phyloP scores from a whole-genome alignment of 176 grass and related monocot species.

The Tuctoria greenei region DNA sequence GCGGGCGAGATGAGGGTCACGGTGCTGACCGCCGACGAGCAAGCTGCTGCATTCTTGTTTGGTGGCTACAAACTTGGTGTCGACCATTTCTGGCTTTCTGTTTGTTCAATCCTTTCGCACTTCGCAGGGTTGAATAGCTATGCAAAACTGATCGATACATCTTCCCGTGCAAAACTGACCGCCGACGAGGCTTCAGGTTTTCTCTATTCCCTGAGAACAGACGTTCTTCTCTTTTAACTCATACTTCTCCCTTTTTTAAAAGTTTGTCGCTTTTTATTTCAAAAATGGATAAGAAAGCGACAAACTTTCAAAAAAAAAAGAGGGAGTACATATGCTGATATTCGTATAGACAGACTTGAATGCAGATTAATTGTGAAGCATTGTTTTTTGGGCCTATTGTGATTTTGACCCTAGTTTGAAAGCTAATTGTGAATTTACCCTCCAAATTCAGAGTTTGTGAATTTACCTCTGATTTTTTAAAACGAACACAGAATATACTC shows the following conservation, averaged over 20 bases:
- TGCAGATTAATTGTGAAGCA: slow-evolving; percentile 15
- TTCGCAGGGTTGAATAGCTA: slow-evolving; percentile 31
- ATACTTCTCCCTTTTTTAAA: too few relatives aligned
- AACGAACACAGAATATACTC: too few relatives aligned
- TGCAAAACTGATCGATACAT: slow-evolving; percentile 21
- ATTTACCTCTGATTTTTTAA: too few relatives aligned
- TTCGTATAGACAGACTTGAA: neutral
- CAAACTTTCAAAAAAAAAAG: too few relatives aligned
- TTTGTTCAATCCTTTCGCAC: slow-evolving; percentile 4
- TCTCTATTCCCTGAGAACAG: slow-evolving; percentile 4
- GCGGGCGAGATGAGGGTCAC: slow-evolving; percentile 83
- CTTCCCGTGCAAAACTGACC: neutral
- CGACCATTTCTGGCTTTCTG: neutral
- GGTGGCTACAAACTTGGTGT: slow-evolving; percentile 50
- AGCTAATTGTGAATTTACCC: too few relatives aligned
- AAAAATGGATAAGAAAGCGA: too few relatives aligned
- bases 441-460: too few relatives aligned
- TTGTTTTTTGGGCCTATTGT: too few relatives aligned
- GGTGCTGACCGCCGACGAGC: slow-evolving; percentile 85
- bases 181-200: slow-evolving; percentile 12
- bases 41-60: slow-evolving; percentile 92
- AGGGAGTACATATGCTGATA: slow-evolving; percentile 3
- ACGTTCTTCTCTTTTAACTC: slow-evolving; percentile 22
- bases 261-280: too few relatives aligned
- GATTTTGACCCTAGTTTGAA: too few relatives aligned